Evolutionary conservation across 176 grass and related monocot species (phyloP).

Genomic region (Raddia guianensis): DNA sequence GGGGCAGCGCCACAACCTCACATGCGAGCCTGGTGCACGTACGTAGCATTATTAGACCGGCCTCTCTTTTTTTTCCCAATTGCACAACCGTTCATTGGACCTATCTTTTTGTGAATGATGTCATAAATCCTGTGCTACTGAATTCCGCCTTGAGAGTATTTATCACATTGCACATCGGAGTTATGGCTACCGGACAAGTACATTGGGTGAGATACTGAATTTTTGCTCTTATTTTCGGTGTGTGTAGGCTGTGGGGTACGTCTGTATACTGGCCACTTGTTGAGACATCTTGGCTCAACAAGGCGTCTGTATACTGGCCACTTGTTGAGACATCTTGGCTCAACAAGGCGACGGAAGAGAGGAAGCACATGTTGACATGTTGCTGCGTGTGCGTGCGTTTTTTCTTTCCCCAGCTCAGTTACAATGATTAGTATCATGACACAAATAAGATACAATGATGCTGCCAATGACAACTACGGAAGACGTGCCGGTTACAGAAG

Average conservation of each 20-base stretch:
- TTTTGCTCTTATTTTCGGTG: neutral
- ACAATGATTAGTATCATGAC: conserved; percentile 30
- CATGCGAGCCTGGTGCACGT: conserved; percentile 21
- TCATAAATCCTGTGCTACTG: neutral
- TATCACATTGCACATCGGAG: neutral
- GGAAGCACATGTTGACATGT: neutral
- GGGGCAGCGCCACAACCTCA: conserved; percentile 8
- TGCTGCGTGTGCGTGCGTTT: neutral
- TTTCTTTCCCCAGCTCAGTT: neutral
- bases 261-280: neutral
- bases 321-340: conserved; percentile 11
- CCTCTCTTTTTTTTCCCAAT: neutral
- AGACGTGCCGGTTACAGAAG: conserved; percentile 30
- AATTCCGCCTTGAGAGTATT: neutral
- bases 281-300: conserved; percentile 9
- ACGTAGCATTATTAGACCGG: conserved; percentile 1
- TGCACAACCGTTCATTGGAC: neutral
- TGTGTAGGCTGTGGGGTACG: neutral
- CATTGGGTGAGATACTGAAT: neutral
- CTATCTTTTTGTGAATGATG: neutral
- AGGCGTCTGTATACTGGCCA: neutral
- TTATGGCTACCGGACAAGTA: conserved; percentile 17
- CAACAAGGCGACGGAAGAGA: neutral
- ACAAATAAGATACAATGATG: conserved; percentile 27
- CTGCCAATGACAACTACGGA: conserved; percentile 32